A percentile compares a stretch with the other conserved stretches of the same genome.
Evolutionary conservation across 345 rosid genomes (phyloP).

Genomic region (Odontarrhena argentea): DNA sequence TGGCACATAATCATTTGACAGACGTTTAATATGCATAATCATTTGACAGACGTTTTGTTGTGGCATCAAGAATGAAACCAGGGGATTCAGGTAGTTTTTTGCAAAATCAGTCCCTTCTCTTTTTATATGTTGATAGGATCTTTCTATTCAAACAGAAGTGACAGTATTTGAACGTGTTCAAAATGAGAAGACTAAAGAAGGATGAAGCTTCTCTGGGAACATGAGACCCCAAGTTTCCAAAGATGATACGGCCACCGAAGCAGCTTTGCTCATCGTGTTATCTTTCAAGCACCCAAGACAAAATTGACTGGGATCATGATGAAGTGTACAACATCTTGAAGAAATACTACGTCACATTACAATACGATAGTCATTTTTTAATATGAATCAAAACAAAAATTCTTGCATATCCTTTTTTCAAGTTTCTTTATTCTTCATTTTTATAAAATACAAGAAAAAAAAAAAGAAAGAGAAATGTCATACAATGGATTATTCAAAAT

Average conservation of each 20-base stretch:
- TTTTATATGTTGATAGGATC: slow-evolving; percentile 4
- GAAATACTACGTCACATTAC: slow-evolving; percentile 70
- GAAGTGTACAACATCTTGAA: slow-evolving; percentile 78
- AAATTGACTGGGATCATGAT: slow-evolving; percentile 66
- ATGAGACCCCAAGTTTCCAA: slow-evolving; percentile 89
- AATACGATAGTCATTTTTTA: too few species aligned
- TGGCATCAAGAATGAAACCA: slow-evolving; percentile 90
- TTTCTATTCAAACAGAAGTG: background rate
- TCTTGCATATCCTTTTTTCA: too few species aligned
- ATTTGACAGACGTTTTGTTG: slow-evolving; percentile 88
- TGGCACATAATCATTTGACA: slow-evolving; percentile 59
- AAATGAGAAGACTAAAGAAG: slow-evolving; percentile 62
- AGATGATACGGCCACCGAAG: slow-evolving; percentile 87
- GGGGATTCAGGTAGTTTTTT: slow-evolving; percentile 84
- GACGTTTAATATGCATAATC: slow-evolving; percentile 57
- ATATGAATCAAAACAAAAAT: too few species aligned
- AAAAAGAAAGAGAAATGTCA: too few species aligned
- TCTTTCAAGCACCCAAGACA: slow-evolving; percentile 41
- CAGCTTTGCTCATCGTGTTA: slow-evolving; percentile 85
- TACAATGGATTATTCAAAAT: too few species aligned
- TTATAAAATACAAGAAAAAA: too few species aligned
- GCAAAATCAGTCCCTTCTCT: background rate
- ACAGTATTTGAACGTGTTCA: slow-evolving; percentile 4
- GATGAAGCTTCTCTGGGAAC: slow-evolving; percentile 79
- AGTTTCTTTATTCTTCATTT: too few species aligned